Base-by-base conservation (phyloP, 1,284 basidiomycete species). In the Sporisorium scitamineum region DNA sequence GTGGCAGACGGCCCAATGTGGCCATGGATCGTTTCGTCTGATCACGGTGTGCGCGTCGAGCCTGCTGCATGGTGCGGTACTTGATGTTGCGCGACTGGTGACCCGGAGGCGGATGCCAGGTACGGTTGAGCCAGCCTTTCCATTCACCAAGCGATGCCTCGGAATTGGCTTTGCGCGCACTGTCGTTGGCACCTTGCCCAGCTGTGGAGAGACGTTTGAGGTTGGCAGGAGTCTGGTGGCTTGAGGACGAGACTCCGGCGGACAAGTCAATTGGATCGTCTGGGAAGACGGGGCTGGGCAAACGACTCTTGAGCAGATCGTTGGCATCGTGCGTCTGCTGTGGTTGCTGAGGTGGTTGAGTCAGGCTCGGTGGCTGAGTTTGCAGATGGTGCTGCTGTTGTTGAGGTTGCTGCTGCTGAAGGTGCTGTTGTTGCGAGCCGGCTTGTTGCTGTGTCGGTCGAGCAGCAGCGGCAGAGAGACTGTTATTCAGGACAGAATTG, bases 21-120 rank as follows among this genome's bases (percentile, higher is more conserved):
- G 78, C 74, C 65, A 80, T 75, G 39, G 73, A 76, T 20, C 76
- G 50, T 14, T 76, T 78, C 9, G 76, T 78, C 41, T 64, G 61
- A 39, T 70, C 73, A 14, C 64, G 60, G 27, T 76, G 73, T 3
- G 73, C 73, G 8, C 73, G 64, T 39, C 73, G 59, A 32, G 73
- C 73, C 26, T 61, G 57, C 26, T 76, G 73, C 73, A 76, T 76
- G 58, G 73, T 76, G 31, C 68, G 68, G 34, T 70, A 76, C 54
- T 76, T 67, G 64, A 71, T 61, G 37, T 53, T 54, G 27, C 73
- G 73, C 11, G 68, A 64, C 22, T 71, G 63, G 24, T 71, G 55
- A 16, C 61, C 68, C 7, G 68, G 64, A 16, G 68, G 61, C 32
- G 68, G 45, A 34, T 71, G 68, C 73, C 73, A 76, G 2, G 61